Evolutionary conservation across 1,139 yeast genomes (phyloP).

Genomic region (Pichiaceae sp.): DNA sequence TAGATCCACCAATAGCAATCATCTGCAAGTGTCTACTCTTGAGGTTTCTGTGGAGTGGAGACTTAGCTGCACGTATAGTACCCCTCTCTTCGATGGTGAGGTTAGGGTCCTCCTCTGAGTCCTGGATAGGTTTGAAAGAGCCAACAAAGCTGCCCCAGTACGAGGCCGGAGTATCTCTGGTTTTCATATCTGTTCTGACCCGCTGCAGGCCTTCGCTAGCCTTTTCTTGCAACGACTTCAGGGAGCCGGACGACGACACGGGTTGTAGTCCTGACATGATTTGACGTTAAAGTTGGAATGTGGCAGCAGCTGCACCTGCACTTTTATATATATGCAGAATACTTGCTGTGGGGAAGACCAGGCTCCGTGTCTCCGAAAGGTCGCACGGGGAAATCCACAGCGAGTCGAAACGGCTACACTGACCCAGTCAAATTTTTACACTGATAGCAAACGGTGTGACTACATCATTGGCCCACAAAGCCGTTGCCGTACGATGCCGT

Average conservation of each 20-base stretch:
- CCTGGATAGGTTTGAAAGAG: constrained; percentile 13
- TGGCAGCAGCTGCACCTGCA: too few relatives aligned
- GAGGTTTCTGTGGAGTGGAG: constrained; percentile 59
- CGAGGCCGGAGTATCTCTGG: not conserved
- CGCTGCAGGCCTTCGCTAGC: not conserved
- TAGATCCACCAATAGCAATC: constrained; percentile 80
- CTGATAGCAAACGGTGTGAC: too few relatives aligned
- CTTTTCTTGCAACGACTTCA: not conserved
- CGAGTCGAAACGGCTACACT: too few relatives aligned
- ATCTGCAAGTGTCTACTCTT: constrained; percentile 59
- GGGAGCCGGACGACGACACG: not conserved
- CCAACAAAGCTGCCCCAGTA: not conserved
- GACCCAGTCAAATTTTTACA: too few relatives aligned
- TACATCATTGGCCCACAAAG: too few relatives aligned
- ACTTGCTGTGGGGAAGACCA: too few relatives aligned
- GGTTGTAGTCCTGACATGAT: not conserved
- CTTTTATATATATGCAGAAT: too few relatives aligned
- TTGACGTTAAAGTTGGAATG: too few relatives aligned
- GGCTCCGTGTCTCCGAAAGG: too few relatives aligned
- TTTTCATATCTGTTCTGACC: not conserved
- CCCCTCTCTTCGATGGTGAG: constrained; percentile 56
- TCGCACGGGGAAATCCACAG: too few relatives aligned
- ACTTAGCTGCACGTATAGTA: constrained; percentile 52
- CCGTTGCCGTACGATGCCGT: too few relatives aligned
- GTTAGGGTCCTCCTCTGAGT: constrained; percentile 48